phyloP scores from a whole-genome alignment of 768 basidiomycete species.

The Mrakia blollopis region DNA sequence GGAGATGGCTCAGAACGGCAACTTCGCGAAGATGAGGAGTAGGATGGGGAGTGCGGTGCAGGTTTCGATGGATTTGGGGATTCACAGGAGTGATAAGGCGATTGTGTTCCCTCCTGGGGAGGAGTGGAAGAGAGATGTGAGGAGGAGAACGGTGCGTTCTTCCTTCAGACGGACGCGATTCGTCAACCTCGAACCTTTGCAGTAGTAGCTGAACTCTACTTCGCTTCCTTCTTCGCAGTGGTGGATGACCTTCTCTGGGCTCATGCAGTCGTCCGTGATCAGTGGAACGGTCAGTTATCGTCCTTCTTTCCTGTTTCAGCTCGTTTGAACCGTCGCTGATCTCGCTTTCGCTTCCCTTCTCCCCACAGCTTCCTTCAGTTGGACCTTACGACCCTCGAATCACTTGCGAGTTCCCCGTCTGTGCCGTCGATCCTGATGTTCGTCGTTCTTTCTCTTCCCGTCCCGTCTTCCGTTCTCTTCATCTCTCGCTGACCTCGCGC shows the following conservation, averaged over 20 bases:
- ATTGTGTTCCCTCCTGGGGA: slow-evolving; percentile 8
- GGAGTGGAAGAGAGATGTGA: slow-evolving; percentile 27
- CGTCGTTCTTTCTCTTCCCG: not conserved
- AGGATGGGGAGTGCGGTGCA: slow-evolving; percentile 12
- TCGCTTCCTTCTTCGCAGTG: not conserved
- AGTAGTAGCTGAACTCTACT: no score
- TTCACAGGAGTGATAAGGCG: slow-evolving; percentile 10
- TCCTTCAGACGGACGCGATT: no score
- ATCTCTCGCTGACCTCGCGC: not conserved
- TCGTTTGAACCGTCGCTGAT: not conserved
- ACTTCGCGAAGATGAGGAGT: slow-evolving; percentile 9
- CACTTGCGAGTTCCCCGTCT: slow-evolving; percentile 22
- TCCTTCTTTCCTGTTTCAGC: not conserved
- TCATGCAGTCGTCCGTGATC: slow-evolving; percentile 16
- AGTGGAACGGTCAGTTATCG: slow-evolving; percentile 15
- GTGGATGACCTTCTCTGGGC: slow-evolving; percentile 24
- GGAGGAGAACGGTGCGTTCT: slow-evolving; percentile 14
- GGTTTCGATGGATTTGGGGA: slow-evolving; percentile 23
- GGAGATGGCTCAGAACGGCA: slow-evolving; percentile 20
- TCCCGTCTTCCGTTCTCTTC: not conserved
- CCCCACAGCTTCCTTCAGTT: slow-evolving; percentile 19
- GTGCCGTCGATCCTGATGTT: slow-evolving; percentile 9
- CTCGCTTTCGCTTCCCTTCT: no score
- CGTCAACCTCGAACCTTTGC: no score
- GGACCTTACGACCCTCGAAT: slow-evolving; percentile 28